These are phyloP conservation scores for Scedosporium boydii DNA, from an alignment of 2,329 filamentous ascomycete genomes.

Conservation along the genomic window DNA sequence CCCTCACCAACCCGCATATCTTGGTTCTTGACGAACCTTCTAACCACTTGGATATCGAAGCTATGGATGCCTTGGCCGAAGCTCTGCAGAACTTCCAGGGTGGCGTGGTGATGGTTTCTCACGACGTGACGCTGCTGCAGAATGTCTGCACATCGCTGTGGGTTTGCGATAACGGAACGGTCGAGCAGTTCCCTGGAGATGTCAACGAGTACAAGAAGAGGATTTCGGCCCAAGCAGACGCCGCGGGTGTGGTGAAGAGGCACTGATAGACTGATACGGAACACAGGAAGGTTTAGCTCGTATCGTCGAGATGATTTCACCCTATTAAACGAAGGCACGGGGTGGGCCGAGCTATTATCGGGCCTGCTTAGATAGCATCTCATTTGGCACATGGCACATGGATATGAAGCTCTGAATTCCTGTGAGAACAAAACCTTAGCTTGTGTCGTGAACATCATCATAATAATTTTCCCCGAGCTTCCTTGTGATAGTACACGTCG, in stretches of 20 bases:
- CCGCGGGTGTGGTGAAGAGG: conserved; percentile 70
- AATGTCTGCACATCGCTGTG: conserved; percentile 90
- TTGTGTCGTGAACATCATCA: too few species aligned
- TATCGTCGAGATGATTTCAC: neutral
- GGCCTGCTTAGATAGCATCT: too few species aligned
- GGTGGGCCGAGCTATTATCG: neutral
- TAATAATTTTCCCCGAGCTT: too few species aligned
- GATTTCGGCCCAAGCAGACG: conserved; percentile 81
- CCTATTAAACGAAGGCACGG: too few species aligned
- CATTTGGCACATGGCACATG: too few species aligned
- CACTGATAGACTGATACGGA: conserved; percentile 39
- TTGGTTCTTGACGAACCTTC: conserved; percentile 96
- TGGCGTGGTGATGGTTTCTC: conserved; percentile 95
- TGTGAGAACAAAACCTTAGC: too few species aligned
- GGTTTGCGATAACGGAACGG: conserved; percentile 90
- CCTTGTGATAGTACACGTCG: too few species aligned
- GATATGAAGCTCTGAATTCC: too few species aligned
- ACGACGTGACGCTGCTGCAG: conserved; percentile 98
- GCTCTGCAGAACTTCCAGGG: conserved; percentile 83
- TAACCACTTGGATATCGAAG: conserved; percentile 98
- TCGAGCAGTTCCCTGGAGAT: conserved; percentile 92
- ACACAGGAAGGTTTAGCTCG: neutral
- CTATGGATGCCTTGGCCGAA: conserved; percentile 88
- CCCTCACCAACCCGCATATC: conserved; percentile 89
- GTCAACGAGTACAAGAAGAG: conserved; percentile 97